Evolutionary conservation across 139 green algal genomes (phyloP), one percentile per base, ranked within the genome.

Genomic region (Tetradesmus obliquus): DNA sequence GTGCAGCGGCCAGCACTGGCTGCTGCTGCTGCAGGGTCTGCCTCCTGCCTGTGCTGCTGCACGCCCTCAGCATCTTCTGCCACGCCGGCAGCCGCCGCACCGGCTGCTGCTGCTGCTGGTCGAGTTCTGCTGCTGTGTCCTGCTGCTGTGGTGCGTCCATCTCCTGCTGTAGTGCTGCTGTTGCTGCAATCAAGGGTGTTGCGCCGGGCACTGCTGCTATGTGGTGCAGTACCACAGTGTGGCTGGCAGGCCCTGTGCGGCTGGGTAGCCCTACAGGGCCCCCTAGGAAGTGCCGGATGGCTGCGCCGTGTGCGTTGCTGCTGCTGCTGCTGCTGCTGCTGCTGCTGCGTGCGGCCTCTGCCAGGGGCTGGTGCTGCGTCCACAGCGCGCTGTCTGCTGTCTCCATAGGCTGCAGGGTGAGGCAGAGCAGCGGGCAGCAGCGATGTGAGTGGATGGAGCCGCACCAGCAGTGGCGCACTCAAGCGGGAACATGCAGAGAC

Each of bases 151-250:
- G 6, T 0, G 3, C 22, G 0, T 45, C 22, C 51, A 15, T n/a
- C 84, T 79, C 24, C 60, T 66, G 58, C 84, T 80, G 84, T 13
- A 13, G 32, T 58, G 24, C 60, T 81, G 84, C 32, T 32, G 58
- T 7, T 53, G 83, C 13, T n/a, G 9, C 10, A 15, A 89, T 54
- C 20, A 89, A n/a, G 1, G 19, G 8, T 7, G 60, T 53, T 24
- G 84, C 84, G 24, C 84, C 84, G 5, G 54, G 84, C 60, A 89
- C 60, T 10, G 24, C 19, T 32, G 84, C 5, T 15, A 81, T 55
- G 60, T 89, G 84, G 72, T 89, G 84, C 5, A 89, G 84, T 5
- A 89, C 84, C 20, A 89, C 84, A 20, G 62, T 58, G 6, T 79
- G 60, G 1, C 62, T 58, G 60, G 84, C 60, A 6, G 84, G 32